A percentile compares a stretch with the other conserved stretches of the same genome.
Conservation (phyloP, 768 basidiomycete species). For the Mycena galericulata region DNA sequence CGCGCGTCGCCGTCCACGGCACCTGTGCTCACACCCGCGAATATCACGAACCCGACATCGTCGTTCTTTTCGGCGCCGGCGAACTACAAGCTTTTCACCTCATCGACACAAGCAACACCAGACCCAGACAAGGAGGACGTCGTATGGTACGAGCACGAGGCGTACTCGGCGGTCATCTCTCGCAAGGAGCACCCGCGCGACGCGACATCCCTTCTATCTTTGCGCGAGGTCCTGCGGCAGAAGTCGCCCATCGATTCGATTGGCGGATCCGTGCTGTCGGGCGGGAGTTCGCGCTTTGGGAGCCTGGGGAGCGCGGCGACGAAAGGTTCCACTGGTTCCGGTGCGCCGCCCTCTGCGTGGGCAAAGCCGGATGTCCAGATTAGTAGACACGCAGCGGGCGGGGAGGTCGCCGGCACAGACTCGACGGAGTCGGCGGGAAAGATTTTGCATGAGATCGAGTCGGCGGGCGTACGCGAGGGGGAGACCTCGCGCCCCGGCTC, state of each 20-base stretch:
- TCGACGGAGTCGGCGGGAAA: constrained; percentile 55
- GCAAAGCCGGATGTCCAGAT: constrained; percentile 71
- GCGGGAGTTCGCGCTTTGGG: constrained; percentile 26
- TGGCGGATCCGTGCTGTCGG: constrained; percentile 20
- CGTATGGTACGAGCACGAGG: constrained; percentile 71
- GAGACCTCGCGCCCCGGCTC: constrained; percentile 44
- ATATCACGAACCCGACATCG: constrained; percentile 47
- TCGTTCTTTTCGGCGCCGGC: constrained; percentile 63
- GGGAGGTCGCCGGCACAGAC: constrained; percentile 55
- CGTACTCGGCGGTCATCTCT: constrained; percentile 68
- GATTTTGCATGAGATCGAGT: constrained; percentile 59
- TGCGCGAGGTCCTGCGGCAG: constrained; percentile 73
- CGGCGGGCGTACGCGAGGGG: constrained; percentile 36
- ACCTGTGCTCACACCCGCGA: constrained; percentile 37
- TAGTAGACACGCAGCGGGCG: constrained; percentile 62
- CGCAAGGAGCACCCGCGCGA: constrained; percentile 76
- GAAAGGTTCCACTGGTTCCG: constrained; percentile 27
- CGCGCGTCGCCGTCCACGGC: constrained; percentile 40
- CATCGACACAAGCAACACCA: constrained; percentile 53
- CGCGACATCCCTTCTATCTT: constrained; percentile 63
- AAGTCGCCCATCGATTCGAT: constrained; percentile 54
- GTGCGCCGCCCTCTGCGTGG: constrained; percentile 58
- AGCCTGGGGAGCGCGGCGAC: constrained; percentile 38
- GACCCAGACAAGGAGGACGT: constrained; percentile 72
- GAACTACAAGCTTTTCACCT: constrained; percentile 63